Conservation (phyloP, 495 filamentous ascomycete species). For the Rhizodiscina lignyota region DNA sequence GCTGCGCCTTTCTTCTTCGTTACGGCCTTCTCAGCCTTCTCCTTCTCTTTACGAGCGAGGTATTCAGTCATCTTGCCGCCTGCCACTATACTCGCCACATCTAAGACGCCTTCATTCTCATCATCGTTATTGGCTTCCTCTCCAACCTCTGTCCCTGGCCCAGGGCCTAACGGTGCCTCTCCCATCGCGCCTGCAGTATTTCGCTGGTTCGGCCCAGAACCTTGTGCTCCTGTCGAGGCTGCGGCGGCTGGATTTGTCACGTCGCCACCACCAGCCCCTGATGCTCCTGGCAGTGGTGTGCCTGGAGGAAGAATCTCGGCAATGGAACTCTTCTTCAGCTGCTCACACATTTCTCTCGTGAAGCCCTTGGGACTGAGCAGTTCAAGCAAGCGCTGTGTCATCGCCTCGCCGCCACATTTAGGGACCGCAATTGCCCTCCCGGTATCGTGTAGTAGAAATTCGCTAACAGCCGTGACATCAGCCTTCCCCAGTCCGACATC, state of each 20-base stretch:
- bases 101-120: conserved; percentile 70
- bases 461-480: conserved; percentile 74
- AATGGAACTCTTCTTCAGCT: conserved; percentile 75
- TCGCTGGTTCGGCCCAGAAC: conserved; percentile 21
- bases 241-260: conserved; percentile 44
- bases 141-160: conserved; percentile 32
- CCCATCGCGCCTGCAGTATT: conserved; percentile 19
- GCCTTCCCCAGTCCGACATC: conserved; percentile 85
- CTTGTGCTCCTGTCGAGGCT: conserved; percentile 34
- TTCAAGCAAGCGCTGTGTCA: conserved; percentile 59
- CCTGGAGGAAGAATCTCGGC: conserved; percentile 73
- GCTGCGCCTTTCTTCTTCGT: conserved; percentile 36
- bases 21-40: conserved; percentile 59
- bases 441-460: conserved; percentile 48
- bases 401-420: conserved; percentile 68
- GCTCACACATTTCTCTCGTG: conserved; percentile 80
- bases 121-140: conserved; percentile 31
- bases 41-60: conserved; percentile 76
- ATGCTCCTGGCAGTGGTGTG: conserved; percentile 35
- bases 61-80: conserved; percentile 87
- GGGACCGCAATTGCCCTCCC: conserved; percentile 47
- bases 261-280: conserved; percentile 27
- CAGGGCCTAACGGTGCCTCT: conserved; percentile 32
- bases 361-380: conserved; percentile 56
- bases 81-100: conserved; percentile 84